Evolutionary conservation across 805 yeast genomes (phyloP), one percentile per base, ranked within the genome.

Genomic region (Saturnispora ahearnii): DNA sequence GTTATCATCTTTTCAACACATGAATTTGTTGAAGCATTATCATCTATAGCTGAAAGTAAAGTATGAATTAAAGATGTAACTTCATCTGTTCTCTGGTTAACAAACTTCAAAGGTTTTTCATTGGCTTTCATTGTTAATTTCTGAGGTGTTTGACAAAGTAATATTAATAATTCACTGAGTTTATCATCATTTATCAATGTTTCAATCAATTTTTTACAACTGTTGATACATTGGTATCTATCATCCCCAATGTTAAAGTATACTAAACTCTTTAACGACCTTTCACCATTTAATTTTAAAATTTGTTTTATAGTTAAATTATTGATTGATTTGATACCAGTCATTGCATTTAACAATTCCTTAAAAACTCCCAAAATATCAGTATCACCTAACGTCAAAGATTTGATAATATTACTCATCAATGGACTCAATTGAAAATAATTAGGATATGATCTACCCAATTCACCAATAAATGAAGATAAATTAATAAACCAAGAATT

Each of bases 401-500:
- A 79, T 57, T 83, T 84, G 38, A 83, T 59, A 7, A 84, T 64
- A 59, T 74, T 84, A 2, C 69, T 66, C 13, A 88, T 61, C 11
- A 91, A 66, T 4, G 91, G 87, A 3, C 69, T 62, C 34, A 86
- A 60, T 56, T 82, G 82, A 68, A 91, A 78, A 2, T 64, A 57
- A 54, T 64, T 51, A 34, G 78, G 69, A 69, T 81, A 71, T 42
- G 73, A 62, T 56, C 76, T 65, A 63, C 87, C 77, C 4, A 89
- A 66, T 49, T 83, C 80, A 0, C 95, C 95, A 47, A 87, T 78
- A 60, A 91, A 90, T 1, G 79, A 70, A 0, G 96, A 77, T 31
- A 91, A 70, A 22, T 95, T 84, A 57, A 84, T 93, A 32, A 89
- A 74, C 98, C 98, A 91, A 57, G 77, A 81, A 26, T 84, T 72